These are phyloP conservation scores for Trichoderma semiorbis DNA, from an alignment of 2,329 filamentous ascomycete species.

Conservation along the genomic window DNA sequence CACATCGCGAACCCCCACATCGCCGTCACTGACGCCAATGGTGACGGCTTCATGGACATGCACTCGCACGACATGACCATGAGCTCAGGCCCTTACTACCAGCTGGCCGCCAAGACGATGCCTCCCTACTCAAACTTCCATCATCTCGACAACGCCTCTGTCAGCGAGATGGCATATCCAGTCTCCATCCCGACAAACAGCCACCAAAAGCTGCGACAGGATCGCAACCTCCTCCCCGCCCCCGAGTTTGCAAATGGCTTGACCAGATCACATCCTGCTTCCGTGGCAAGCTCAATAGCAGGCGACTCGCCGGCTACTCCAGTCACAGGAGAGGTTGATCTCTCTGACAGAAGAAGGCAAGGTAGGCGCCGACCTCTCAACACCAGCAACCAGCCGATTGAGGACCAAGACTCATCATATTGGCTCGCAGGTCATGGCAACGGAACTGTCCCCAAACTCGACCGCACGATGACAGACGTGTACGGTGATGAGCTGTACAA, in stretches of 20 bases:
- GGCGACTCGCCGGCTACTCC: constrained; percentile 61
- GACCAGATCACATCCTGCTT: constrained; percentile 48
- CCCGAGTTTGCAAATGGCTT: constrained; percentile 43
- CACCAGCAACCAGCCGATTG: background rate
- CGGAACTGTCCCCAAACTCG: constrained; percentile 66
- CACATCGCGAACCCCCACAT: constrained; percentile 58
- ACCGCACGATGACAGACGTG: constrained; percentile 81
- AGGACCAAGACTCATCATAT: constrained; percentile 42
- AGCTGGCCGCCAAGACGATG: constrained; percentile 42
- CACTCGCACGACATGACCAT: constrained; percentile 20
- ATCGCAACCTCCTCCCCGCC: constrained; percentile 43
- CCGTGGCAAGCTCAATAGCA: constrained; percentile 55
- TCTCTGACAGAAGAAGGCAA: constrained; percentile 49
- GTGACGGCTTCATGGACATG: constrained; percentile 39
- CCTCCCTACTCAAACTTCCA: constrained; percentile 44
- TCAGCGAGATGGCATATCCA: constrained; percentile 40
- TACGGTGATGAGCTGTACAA: constrained; percentile 84
- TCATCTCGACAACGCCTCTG: constrained; percentile 33
- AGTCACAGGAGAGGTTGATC: constrained; percentile 47
- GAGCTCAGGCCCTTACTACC: constrained; percentile 40
- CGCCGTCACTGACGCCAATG: constrained; percentile 47
- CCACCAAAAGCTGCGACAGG: constrained; percentile 35
- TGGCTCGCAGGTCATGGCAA: constrained; percentile 36
- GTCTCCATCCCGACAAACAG: constrained; percentile 34
- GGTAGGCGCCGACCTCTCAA: constrained; percentile 42